Percentiles rank a stretch among this genome's conserved stretches.
These are phyloP conservation scores for Calonectria crousiana DNA, from an alignment of 2,329 filamentous ascomycete genomes.

Conservation along the genomic window DNA sequence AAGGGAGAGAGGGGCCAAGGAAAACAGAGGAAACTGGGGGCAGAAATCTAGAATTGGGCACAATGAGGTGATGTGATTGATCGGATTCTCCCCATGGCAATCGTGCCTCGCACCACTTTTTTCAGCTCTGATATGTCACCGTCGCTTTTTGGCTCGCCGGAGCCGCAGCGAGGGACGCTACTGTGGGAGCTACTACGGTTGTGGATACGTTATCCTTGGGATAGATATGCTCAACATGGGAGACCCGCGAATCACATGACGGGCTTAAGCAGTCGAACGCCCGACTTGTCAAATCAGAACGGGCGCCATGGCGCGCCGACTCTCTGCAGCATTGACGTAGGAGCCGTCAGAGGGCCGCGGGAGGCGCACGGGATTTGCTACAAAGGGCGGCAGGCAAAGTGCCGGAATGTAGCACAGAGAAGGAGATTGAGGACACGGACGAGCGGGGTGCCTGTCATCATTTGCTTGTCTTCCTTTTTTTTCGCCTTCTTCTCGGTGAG, in stretches of 20 bases:
- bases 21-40: not conserved
- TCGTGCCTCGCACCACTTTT: not conserved
- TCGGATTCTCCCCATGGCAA: not conserved
- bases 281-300: conserved; percentile 2
- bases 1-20: not conserved
- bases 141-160: not conserved
- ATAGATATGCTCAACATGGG: conserved; percentile 7
- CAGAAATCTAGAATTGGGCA: conserved; percentile 4
- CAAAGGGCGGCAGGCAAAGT: conserved; percentile 2
- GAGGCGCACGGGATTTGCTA: conserved; percentile 8
- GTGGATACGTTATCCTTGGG: not conserved
- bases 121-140: conserved; percentile 11
- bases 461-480: not conserved
- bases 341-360: not conserved
- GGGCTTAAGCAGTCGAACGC: not conserved
- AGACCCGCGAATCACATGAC: not conserved
- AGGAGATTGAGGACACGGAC: not conserved
- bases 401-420: not conserved
- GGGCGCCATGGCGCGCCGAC: not conserved
- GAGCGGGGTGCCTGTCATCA: not conserved
- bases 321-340: conserved; percentile 11
- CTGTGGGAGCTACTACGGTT: not conserved
- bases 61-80: conserved; percentile 12
- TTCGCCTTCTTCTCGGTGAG: not conserved
- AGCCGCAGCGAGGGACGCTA: not conserved